phyloP scores from a whole-genome alignment of 208 protist species.

The Angomonas deanei region DNA sequence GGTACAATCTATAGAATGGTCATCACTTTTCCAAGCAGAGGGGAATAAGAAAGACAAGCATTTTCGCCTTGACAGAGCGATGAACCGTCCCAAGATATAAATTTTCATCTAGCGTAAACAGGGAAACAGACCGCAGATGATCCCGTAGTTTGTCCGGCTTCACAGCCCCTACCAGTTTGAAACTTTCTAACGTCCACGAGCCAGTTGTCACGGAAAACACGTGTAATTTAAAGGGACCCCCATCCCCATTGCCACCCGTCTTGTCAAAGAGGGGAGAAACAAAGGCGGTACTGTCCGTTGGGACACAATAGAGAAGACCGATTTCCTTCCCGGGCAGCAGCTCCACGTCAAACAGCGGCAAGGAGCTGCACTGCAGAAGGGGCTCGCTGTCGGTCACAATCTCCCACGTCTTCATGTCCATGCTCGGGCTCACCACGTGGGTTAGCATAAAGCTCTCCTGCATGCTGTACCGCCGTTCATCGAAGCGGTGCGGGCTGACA shows the following conservation, averaged over 20 bases:
- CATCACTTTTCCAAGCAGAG: slow-evolving; percentile 5
- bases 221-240: slow-evolving; percentile 12
- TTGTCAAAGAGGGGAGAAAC: background rate
- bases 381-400: slow-evolving; percentile 23
- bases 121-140: slow-evolving; percentile 23
- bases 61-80: slow-evolving; percentile 2
- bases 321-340: background rate
- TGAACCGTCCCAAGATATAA: slow-evolving; percentile 16
- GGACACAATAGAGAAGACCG: background rate
- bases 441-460: slow-evolving; percentile 19
- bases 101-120: slow-evolving; percentile 17
- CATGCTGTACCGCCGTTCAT: background rate
- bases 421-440: slow-evolving; percentile 20
- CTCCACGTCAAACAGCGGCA: background rate
- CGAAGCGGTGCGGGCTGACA: background rate
- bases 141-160: slow-evolving; percentile 17
- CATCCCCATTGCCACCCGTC: background rate
- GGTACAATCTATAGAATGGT: too few relatives aligned
- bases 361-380: slow-evolving; percentile 4
- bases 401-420: slow-evolving; percentile 21
- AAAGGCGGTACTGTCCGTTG: background rate
- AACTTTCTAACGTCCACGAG: slow-evolving; percentile 18
- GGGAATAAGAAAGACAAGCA: background rate
- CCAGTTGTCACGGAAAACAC: slow-evolving; percentile 17
- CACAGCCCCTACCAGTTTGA: slow-evolving; percentile 14